Percentiles rank a stretch among this genome's conserved stretches.
phyloP scores from a whole-genome alignment of 306 rosid genomes.

The Trichosanthes truncata region DNA sequence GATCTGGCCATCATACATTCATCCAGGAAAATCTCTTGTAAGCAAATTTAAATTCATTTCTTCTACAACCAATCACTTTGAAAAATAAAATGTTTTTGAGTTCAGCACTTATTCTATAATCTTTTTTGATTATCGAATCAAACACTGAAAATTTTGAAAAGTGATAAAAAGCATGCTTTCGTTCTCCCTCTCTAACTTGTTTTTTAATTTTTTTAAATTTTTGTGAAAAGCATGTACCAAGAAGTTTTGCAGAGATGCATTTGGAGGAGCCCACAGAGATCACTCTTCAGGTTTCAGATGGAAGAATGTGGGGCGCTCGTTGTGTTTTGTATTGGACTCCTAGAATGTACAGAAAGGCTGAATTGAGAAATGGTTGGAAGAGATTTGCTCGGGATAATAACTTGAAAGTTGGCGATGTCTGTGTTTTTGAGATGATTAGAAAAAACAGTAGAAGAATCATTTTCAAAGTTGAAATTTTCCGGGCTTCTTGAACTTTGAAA shows the following conservation, averaged over 20 bases:
- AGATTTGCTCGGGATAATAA: background rate
- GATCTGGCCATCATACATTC: background rate
- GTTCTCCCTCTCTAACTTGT: too few species aligned
- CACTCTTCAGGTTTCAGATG: background rate
- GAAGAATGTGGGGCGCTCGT: background rate
- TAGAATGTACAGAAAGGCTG: background rate
- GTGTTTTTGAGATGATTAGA: background rate
- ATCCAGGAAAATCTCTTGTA: background rate
- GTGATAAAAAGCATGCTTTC: too few species aligned
- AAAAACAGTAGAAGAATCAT: background rate
- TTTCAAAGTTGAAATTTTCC: background rate
- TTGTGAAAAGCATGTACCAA: background rate
- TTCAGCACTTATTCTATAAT: too few species aligned
- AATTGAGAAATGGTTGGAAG: background rate
- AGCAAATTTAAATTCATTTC: background rate
- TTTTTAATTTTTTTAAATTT: too few species aligned
- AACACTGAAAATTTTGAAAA: too few species aligned
- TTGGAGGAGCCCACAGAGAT: background rate
- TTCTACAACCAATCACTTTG: too few species aligned
- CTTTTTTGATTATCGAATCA: too few species aligned
- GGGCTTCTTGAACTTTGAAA: background rate
- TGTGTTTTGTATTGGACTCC: background rate
- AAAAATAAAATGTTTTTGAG: too few species aligned
- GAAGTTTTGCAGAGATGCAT: background rate
- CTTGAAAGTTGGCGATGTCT: background rate